phyloP scores from a whole-genome alignment of 2,329 filamentous ascomycete genomes.

The Zymoseptoria brevis region DNA sequence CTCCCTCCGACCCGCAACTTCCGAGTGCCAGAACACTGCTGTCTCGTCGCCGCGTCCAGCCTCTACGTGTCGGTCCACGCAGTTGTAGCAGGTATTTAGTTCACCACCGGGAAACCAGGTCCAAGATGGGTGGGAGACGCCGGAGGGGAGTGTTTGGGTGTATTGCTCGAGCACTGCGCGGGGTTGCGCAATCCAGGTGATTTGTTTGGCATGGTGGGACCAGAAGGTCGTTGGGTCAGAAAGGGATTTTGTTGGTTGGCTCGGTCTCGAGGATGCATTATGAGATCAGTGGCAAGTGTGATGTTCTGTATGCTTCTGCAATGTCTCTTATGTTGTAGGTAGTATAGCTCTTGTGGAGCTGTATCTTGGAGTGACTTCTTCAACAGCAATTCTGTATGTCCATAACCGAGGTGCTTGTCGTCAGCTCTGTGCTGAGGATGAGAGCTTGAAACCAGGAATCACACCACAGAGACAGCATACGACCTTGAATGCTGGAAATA shows the following conservation, averaged over 20 bases:
- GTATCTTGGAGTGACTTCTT: not conserved
- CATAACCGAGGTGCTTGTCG: not conserved
- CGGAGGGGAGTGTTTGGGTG: not conserved
- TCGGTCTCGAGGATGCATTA: not conserved
- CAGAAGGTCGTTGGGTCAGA: constrained; percentile 1
- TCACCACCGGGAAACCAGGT: not conserved
- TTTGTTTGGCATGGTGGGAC: not conserved
- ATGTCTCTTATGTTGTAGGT: not conserved
- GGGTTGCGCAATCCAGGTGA: not conserved
- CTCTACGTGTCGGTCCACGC: constrained; percentile 72
- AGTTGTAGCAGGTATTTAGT: constrained; percentile 7
- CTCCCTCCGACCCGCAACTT: constrained; percentile 66
- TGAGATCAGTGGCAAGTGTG: not conserved
- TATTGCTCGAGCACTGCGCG: not conserved
- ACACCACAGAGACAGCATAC: not conserved
- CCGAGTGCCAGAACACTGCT: constrained; percentile 81
- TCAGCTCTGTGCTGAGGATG: not conserved
- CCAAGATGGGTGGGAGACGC: not conserved
- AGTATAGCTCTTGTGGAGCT: not conserved
- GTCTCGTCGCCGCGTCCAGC: constrained; percentile 64
- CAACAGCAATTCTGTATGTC: not conserved
- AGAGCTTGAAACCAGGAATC: not conserved
- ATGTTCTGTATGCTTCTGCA: not conserved
- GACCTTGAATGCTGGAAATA: not conserved
- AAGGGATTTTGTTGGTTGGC: not conserved